Evolutionary conservation across 345 rosid species (phyloP).

Genomic region (Kandelia obovata): DNA sequence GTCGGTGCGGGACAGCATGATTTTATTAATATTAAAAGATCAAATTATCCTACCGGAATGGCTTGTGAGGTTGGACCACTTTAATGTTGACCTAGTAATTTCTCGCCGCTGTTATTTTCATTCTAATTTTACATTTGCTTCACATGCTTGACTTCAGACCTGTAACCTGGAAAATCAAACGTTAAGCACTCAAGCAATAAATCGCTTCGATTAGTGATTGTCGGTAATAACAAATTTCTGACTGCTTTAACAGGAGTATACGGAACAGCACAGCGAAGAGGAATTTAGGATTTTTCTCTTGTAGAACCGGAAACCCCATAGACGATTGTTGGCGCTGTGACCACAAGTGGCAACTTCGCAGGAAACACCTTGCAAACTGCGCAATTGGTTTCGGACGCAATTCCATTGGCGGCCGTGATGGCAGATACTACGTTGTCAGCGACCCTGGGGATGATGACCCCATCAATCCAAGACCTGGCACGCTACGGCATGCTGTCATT

Average conservation of each 20-base stretch:
- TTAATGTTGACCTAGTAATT: no score
- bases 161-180: no score
- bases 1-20: background rate
- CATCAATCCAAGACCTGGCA: conserved; percentile 25
- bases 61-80: no score
- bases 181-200: no score
- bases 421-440: conserved; percentile 24
- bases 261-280: conserved; percentile 61
- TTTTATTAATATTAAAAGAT: background rate
- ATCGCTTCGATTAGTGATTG: no score
- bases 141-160: no score
- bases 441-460: conserved; percentile 22
- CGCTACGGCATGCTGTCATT: conserved; percentile 28
- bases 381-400: conserved; percentile 29
- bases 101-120: no score
- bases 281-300: conserved; percentile 24
- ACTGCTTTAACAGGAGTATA: conserved; percentile 43
- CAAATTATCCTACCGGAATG: no score
- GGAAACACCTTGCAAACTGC: conserved; percentile 26
- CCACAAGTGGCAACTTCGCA: conserved; percentile 16
- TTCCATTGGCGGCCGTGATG: conserved; percentile 29
- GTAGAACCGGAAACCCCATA: conserved; percentile 24
- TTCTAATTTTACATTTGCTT: no score
- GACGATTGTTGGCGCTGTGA: conserved; percentile 33
- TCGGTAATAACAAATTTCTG: background rate